Evolutionary conservation across 108 stramenopile species (phyloP).

Genomic region (Nannochloropsis salina): DNA sequence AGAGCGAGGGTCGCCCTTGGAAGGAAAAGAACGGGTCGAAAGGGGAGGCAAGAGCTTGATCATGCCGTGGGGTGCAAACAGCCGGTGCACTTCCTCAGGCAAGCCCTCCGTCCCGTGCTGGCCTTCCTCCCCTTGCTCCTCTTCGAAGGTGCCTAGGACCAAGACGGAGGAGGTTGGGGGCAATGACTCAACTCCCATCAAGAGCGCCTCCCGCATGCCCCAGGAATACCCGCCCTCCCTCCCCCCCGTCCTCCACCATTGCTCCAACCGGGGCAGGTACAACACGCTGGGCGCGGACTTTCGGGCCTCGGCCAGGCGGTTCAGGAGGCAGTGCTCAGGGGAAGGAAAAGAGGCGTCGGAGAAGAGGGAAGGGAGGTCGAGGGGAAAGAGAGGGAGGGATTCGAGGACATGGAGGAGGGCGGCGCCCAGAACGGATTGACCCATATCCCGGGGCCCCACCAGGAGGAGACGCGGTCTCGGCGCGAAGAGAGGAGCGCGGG

Average conservation of each 20-base stretch:
- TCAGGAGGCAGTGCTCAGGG: slow-evolving; percentile 2
- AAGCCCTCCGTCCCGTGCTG: not conserved
- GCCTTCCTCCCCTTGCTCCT: not conserved
- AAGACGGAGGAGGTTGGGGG: not conserved
- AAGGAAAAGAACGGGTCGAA: too few species aligned
- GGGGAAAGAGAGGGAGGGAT: not conserved
- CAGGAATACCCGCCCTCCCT: not conserved
- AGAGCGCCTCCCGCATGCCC: slow-evolving; percentile 15
- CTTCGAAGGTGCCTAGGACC: not conserved
- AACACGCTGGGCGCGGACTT: slow-evolving; percentile 36
- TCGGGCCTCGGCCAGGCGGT: slow-evolving; percentile 39
- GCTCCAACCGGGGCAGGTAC: slow-evolving; percentile 38
- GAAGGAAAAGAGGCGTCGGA: not conserved
- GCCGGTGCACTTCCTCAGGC: not conserved
- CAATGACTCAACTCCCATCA: not conserved
- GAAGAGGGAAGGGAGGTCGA: slow-evolving; percentile 26
- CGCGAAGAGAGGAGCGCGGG: not conserved
- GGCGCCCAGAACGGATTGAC: not conserved
- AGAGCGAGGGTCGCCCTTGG: too few species aligned
- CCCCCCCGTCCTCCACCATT: slow-evolving; percentile 30
- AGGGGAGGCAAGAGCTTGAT: not conserved
- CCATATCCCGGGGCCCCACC: not conserved
- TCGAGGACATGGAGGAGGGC: not conserved
- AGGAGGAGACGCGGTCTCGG: not conserved
- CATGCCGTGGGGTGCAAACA: not conserved